These are phyloP conservation scores for Aureobasidium vineae DNA, from an alignment of 2,329 filamentous ascomycete genomes.

Conservation along the genomic window DNA sequence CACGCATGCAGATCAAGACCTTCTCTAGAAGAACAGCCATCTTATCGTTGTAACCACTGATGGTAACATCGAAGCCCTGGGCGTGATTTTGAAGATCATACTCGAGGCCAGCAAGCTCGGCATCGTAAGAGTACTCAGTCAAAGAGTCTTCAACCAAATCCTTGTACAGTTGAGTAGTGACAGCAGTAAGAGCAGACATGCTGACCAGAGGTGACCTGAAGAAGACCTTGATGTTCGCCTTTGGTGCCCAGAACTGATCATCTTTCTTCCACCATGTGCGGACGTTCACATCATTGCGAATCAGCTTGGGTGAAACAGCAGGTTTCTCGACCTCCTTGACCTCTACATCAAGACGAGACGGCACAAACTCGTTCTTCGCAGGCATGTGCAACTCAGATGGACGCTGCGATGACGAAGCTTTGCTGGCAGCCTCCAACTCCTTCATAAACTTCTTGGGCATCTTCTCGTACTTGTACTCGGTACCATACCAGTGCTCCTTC, in stretches of 20 bases:
- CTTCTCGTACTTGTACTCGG: slow-evolving; percentile 81
- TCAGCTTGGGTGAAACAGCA: slow-evolving; percentile 69
- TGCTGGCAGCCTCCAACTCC: slow-evolving; percentile 64
- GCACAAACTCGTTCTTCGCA: slow-evolving; percentile 93
- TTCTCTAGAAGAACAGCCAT: slow-evolving; percentile 86
- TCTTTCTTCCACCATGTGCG: slow-evolving; percentile 98
- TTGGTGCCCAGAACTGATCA: slow-evolving; percentile 97
- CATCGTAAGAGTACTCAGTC: slow-evolving; percentile 93
- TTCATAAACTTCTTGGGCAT: slow-evolving; percentile 73
- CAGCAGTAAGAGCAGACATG: slow-evolving; percentile 71
- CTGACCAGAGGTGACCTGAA: slow-evolving; percentile 76
- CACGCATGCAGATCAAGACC: slow-evolving; percentile 77
- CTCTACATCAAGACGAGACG: slow-evolving; percentile 87
- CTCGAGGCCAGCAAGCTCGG: slow-evolving; percentile 83
- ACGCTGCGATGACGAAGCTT: slow-evolving; percentile 55
- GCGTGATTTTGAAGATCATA: slow-evolving; percentile 74
- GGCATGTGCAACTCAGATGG: slow-evolving; percentile 77
- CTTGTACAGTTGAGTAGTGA: slow-evolving; percentile 77
- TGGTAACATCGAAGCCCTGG: slow-evolving; percentile 71
- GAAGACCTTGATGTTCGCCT: slow-evolving; percentile 80
- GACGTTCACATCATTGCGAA: slow-evolving; percentile 77
- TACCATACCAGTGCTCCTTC: slow-evolving; percentile 97
- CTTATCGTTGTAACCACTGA: slow-evolving; percentile 96
- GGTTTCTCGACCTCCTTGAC: slow-evolving; percentile 85
- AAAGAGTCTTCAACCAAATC: slow-evolving; percentile 85